A percentile compares a stretch with the other conserved stretches of the same genome.
Evolutionary conservation across 176 grass and related monocot genomes (phyloP).

Genomic region (Saccharum spontaneum): DNA sequence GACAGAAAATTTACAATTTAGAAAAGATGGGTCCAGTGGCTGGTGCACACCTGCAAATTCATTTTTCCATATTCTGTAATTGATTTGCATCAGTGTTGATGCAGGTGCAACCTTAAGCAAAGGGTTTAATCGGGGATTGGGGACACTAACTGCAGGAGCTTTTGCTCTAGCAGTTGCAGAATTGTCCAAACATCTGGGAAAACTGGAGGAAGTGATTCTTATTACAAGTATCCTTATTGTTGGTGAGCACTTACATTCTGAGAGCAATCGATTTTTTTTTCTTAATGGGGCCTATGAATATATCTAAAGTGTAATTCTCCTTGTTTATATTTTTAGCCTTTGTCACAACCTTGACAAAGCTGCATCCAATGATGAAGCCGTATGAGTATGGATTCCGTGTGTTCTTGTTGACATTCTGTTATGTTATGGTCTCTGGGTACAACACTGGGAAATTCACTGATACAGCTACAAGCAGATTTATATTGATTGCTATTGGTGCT

Average conservation of each 20-base stretch:
- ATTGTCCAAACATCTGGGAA: slow-evolving; percentile 60
- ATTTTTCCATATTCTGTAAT: neutral
- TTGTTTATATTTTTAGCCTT: slow-evolving; percentile 53
- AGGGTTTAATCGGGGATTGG: slow-evolving; percentile 80
- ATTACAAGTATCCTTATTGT: slow-evolving; percentile 63
- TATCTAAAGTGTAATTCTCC: slow-evolving; percentile 26
- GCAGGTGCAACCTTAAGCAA: slow-evolving; percentile 97
- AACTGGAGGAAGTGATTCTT: slow-evolving; percentile 74
- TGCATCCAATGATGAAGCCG: slow-evolving; percentile 79
- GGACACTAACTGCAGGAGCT: slow-evolving; percentile 79
- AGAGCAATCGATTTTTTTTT: neutral
- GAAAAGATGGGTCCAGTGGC: neutral
- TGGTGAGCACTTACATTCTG: slow-evolving; percentile 49
- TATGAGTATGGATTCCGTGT: slow-evolving; percentile 97
- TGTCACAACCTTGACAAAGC: slow-evolving; percentile 63
- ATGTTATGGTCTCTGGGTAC: slow-evolving; percentile 87
- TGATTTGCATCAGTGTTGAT: slow-evolving; percentile 29
- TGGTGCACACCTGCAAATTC: slow-evolving; percentile 7
- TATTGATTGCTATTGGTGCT: slow-evolving; percentile 88
- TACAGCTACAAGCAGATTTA: slow-evolving; percentile 74
- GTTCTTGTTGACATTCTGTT: slow-evolving; percentile 94
- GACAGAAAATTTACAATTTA: neutral
- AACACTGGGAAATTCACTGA: slow-evolving; percentile 65
- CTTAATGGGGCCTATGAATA: neutral
- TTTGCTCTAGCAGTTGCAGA: slow-evolving; percentile 76